A percentile compares a stretch with the other conserved stretches of the same genome.
phyloP scores from a whole-genome alignment of 179 eudicot species.

The Spergularia azorica region DNA sequence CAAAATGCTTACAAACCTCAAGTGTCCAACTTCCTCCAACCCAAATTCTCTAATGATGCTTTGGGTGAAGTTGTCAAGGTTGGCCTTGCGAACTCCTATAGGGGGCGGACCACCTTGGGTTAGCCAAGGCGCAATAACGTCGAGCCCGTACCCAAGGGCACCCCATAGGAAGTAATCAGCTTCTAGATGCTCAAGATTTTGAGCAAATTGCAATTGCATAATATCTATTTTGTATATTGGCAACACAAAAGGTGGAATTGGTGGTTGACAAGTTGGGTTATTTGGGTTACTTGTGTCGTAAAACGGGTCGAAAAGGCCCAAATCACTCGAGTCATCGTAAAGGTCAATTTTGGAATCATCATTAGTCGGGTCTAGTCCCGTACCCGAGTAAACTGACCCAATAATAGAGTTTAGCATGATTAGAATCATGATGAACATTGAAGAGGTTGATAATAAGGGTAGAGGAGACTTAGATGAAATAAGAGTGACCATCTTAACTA shows the following conservation, averaged over 20 bases:
- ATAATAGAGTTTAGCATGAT: neutral
- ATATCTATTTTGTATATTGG: conserved; percentile 47
- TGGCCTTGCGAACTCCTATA: conserved; percentile 59
- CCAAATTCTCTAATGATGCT: conserved; percentile 58
- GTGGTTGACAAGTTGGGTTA: conserved; percentile 33
- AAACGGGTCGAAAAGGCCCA: conserved; percentile 28
- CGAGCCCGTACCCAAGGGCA: conserved; percentile 69
- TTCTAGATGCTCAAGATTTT: conserved; percentile 68
- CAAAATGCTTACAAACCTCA: conserved; percentile 44
- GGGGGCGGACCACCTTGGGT: conserved; percentile 77
- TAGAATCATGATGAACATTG: neutral
- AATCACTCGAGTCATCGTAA: neutral
- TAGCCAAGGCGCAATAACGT: conserved; percentile 51
- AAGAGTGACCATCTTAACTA: too few species aligned
- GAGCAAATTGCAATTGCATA: conserved; percentile 58
- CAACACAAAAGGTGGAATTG: conserved; percentile 29
- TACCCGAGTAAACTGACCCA: neutral
- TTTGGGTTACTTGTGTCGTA: conserved; percentile 13
- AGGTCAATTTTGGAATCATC: neutral
- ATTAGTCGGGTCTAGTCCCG: neutral
- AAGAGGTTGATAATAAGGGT: neutral
- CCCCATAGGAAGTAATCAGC: conserved; percentile 64
- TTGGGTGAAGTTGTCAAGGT: conserved; percentile 46
- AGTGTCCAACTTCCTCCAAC: conserved; percentile 70
- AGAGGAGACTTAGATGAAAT: too few species aligned